Conservation (phyloP, 352 stramenopile species). For the Globisporangium ultimum region DNA sequence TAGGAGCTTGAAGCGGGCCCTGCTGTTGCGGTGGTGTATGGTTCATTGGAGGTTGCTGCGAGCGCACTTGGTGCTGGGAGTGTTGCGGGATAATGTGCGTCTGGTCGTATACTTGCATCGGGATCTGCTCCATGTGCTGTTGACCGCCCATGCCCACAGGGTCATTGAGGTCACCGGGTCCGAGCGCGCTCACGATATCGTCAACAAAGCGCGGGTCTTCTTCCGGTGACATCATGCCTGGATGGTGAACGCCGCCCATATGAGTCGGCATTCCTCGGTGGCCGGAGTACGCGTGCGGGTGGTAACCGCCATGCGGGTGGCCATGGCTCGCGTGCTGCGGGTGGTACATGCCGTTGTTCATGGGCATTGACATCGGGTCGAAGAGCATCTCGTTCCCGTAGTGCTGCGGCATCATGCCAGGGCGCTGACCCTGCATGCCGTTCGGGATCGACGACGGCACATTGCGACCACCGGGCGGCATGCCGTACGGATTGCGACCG, state of each 20-base stretch:
- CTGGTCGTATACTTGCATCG: constrained; percentile 58
- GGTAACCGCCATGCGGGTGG: constrained; percentile 14
- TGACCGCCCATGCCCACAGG: constrained; percentile 41
- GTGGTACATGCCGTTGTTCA: constrained; percentile 61
- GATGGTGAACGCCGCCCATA: constrained; percentile 36
- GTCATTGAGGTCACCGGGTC: constrained; percentile 43
- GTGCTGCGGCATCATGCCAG: constrained; percentile 45
- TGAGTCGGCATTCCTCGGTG: constrained; percentile 27
- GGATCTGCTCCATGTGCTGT: constrained; percentile 48
- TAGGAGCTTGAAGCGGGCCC: constrained; percentile 15
- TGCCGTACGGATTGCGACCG: constrained; percentile 59
- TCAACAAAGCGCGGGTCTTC: constrained; percentile 71
- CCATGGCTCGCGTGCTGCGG: constrained; percentile 33
- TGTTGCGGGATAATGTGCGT: constrained; percentile 40
- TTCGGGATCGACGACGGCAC: constrained; percentile 25
- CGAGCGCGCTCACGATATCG: constrained; percentile 60
- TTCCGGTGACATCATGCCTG: constrained; percentile 48
- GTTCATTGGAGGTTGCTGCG: constrained; percentile 25
- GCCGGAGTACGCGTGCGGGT: constrained; percentile 18
- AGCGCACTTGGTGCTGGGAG: constrained; percentile 28
- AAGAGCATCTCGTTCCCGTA: constrained; percentile 84
- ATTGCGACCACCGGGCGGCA: constrained; percentile 35
- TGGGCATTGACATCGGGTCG: constrained; percentile 53
- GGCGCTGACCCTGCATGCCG: constrained; percentile 37
- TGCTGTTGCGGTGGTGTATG: constrained; percentile 33